Conservation (phyloP, 108 stramenopile genomes). For the Licmophora abbreviata region DNA sequence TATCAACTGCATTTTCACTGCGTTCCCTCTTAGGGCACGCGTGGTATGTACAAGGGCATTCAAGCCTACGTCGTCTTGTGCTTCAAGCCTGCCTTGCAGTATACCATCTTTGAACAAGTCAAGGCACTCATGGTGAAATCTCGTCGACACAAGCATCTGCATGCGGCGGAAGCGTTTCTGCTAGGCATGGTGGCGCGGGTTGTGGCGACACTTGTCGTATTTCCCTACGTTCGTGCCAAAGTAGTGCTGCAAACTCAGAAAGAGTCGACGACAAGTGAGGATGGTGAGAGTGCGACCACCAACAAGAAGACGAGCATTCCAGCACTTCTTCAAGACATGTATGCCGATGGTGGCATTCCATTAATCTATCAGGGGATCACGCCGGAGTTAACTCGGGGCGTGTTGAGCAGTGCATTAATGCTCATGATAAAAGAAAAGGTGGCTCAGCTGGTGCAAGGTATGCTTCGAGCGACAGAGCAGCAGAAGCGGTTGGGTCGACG, state of each 20-base stretch:
- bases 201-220: slow-evolving; percentile 76
- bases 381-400: slow-evolving; percentile 84
- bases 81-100: slow-evolving; percentile 91
- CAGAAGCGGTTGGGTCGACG: too few species aligned
- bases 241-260: slow-evolving; percentile 63
- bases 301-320: slow-evolving; percentile 43
- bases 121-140: slow-evolving; percentile 15
- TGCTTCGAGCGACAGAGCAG: too few species aligned
- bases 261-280: slow-evolving; percentile 3
- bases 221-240: slow-evolving; percentile 85
- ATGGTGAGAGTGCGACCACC: slow-evolving; percentile 13
- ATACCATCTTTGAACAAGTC: slow-evolving; percentile 87
- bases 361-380: slow-evolving; percentile 75
- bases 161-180: slow-evolving; percentile 74
- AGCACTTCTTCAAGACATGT: slow-evolving; percentile 42
- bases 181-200: slow-evolving; percentile 85
- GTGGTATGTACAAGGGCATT: slow-evolving; percentile 83
- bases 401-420: slow-evolving; percentile 86
- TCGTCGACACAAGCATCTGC: slow-evolving; percentile 6
- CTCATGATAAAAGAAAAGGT: slow-evolving; percentile 85
- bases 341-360: slow-evolving; percentile 28
- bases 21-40: slow-evolving; percentile 20
- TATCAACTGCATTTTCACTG: slow-evolving; percentile 5
- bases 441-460: slow-evolving; percentile 30
- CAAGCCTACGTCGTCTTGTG: slow-evolving; percentile 83